Percentiles rank a stretch among this genome's conserved stretches.
phyloP scores from a whole-genome alignment of 2,329 filamentous ascomycete species.

The Pseudomassariella vexata region DNA sequence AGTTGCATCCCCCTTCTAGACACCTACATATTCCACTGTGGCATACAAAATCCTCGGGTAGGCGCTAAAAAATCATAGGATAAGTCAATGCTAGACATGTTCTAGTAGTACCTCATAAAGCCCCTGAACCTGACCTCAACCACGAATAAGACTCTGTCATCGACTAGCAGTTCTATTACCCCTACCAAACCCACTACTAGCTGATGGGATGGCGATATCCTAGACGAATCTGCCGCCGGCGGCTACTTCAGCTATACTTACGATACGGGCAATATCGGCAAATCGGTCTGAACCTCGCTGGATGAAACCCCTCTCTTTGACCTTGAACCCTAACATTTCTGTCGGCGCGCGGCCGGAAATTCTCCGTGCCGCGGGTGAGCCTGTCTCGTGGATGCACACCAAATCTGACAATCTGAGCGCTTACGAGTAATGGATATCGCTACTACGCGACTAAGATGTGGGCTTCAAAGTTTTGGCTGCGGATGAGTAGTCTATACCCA shows the following conservation, averaged over 20 bases:
- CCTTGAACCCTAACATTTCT: not conserved
- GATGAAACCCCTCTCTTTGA: constrained; percentile 1
- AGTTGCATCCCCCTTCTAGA: too few relatives aligned
- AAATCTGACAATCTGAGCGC: too few relatives aligned
- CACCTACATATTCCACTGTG: too few relatives aligned
- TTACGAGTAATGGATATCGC: too few relatives aligned
- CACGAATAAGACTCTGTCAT: not conserved
- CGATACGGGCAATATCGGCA: not conserved
- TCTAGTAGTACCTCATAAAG: not conserved
- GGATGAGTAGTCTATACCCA: too few relatives aligned
- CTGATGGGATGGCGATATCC: constrained; percentile 1
- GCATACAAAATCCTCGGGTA: too few relatives aligned
- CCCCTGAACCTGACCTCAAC: not conserved
- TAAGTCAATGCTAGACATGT: not conserved
- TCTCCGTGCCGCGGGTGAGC: too few relatives aligned
- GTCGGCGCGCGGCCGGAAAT: constrained; percentile 3
- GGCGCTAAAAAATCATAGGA: too few relatives aligned
- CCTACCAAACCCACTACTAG: not conserved
- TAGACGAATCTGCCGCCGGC: not conserved
- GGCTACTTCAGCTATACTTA: not conserved
- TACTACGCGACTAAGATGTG: too few relatives aligned
- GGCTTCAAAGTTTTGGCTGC: too few relatives aligned
- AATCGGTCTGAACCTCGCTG: constrained; percentile 1
- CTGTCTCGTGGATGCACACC: too few relatives aligned
- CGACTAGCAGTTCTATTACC: not conserved